Percentiles rank a stretch among this genome's conserved stretches.
Conservation (phyloP, 2,329 filamentous ascomycete genomes). For the Beauveria rudraprayagi region DNA sequence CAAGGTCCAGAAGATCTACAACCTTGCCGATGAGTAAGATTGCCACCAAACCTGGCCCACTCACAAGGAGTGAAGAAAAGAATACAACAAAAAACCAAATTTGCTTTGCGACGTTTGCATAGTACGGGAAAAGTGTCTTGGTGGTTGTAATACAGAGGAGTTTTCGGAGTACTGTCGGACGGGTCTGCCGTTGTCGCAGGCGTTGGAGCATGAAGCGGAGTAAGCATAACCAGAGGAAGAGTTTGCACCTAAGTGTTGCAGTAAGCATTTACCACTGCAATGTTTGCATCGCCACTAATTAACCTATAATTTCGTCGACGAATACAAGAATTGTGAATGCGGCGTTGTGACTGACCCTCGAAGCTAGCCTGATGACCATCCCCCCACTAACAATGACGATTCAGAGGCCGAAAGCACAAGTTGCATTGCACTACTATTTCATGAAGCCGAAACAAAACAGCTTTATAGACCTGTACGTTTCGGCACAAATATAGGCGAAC, state of each 20-base stretch:
- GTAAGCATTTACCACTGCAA: background rate
- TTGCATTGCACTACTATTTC: background rate
- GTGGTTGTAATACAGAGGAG: background rate
- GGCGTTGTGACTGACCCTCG: background rate
- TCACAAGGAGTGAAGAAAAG: background rate
- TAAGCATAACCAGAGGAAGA: background rate
- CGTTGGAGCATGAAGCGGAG: background rate
- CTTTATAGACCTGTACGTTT: background rate
- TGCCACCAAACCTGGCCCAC: background rate
- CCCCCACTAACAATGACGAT: background rate
- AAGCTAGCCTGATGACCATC: background rate
- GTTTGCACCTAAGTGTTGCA: background rate
- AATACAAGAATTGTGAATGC: background rate
- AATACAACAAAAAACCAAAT: background rate
- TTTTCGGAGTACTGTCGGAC: background rate
- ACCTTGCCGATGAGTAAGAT: constrained; percentile 33
- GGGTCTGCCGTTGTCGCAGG: background rate
- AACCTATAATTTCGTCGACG: background rate
- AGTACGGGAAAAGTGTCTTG: background rate
- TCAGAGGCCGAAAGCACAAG: background rate
- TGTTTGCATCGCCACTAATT: background rate
- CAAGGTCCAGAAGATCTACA: constrained; percentile 58
- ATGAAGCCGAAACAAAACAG: background rate
- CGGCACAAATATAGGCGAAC: background rate
- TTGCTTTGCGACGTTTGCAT: background rate